Evolutionary conservation across 208 protist species (phyloP), one percentile per base, ranked within the genome.

Genomic region (Acanthamoeba triangularis): DNA sequence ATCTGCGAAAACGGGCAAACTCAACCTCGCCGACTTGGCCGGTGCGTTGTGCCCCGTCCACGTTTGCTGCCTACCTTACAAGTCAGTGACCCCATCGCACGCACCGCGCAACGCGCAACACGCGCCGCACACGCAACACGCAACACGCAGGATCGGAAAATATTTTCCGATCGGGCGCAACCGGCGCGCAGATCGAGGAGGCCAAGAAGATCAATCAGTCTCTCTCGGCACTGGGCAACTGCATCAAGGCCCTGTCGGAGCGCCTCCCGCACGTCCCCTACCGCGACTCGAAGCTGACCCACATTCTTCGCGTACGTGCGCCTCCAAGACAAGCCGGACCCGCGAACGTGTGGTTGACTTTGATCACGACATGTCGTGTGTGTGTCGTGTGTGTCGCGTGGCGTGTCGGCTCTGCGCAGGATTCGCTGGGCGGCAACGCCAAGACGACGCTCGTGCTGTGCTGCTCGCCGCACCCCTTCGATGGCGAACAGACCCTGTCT

Each of bases 1-100:
- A 10, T 84, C 69, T 3, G 35, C 98, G 87, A 98, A 98, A 90
- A 98, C 98, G 95, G 98, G 98, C 80, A 99, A 99, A 80, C 93
- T 98, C n/a, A 96, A 47, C 30, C 94, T 98, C 28, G 97, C 97
- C 13, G 97, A 98, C 63, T 94, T 98, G 65, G 97, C 97, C 11
- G 97, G 97, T 20, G 82, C 35, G 37, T 3, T 1, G 33, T 5
- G 20, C n/a, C 20, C 20, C 1, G 59, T 5, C 59, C 20, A 65
- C 59, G 25, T 41, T 41, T 41, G 37, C 37, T 3, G 37, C 37
- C 37, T 41, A 41, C 37, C 1, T 41, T 41, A n/a, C 37, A 41
- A 41, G 37, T 41, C 37, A 41, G 1, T 41, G 37, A 41, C 37
- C 37, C 37, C 37, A 41, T 3, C 37, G 3, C 37, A 41, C 37